Evolutionary conservation across 345 rosid species (phyloP).

Genomic region (Citrus inodora): DNA sequence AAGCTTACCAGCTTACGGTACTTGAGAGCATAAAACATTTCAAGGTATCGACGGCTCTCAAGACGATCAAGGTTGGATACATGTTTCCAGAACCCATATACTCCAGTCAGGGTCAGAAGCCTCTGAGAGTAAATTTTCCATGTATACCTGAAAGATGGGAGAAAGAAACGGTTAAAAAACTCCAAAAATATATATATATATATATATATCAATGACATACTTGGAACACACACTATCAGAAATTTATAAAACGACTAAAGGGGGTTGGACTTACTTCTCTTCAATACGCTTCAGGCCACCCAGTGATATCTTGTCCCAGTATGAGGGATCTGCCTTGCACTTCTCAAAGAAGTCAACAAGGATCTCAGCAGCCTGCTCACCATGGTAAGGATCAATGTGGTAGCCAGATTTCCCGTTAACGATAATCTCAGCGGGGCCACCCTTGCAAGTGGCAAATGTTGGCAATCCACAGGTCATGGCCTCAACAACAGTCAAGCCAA

Average conservation of each 20-base stretch:
- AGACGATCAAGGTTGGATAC: constrained; percentile 90
- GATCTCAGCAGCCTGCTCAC: constrained; percentile 68
- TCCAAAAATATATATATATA: too few species aligned
- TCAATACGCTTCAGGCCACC: constrained; percentile 78
- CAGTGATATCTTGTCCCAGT: constrained; percentile 71
- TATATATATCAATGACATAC: too few species aligned
- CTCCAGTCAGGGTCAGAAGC: constrained; percentile 81
- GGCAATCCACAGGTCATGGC: constrained; percentile 91
- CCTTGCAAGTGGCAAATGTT: constrained; percentile 81
- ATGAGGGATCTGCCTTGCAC: constrained; percentile 57
- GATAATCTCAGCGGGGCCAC: constrained; percentile 97
- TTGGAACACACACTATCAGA: too few species aligned
- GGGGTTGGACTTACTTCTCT: constrained; percentile 55
- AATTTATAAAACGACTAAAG: too few species aligned
- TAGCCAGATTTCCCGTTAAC: constrained; percentile 81
- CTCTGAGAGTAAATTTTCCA: constrained; percentile 89
- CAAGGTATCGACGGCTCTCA: constrained; percentile 85
- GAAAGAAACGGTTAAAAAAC: neutral
- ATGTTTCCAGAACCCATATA: constrained; percentile 93
- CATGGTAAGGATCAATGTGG: constrained; percentile 93
- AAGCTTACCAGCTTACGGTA: constrained; percentile 66
- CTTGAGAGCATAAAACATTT: constrained; percentile 88
- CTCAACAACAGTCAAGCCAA: constrained; percentile 86
- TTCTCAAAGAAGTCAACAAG: constrained; percentile 72
- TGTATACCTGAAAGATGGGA: constrained; percentile 50